A percentile compares a stretch with the other conserved stretches of the same genome.
phyloP scores from a whole-genome alignment of 768 basidiomycete genomes.

The Termitomyces sp. region DNA sequence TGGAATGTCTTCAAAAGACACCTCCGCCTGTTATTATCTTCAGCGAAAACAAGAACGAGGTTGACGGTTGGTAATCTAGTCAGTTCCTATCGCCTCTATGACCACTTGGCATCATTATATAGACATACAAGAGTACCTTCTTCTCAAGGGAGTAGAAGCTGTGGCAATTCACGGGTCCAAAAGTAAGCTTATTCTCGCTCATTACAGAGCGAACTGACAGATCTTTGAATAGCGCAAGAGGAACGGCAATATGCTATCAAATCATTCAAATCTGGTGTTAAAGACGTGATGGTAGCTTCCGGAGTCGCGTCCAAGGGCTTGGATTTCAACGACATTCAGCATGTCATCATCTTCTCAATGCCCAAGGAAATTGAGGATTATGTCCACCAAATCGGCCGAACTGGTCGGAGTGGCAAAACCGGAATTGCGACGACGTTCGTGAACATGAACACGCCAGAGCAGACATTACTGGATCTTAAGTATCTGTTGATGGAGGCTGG shows the following conservation, averaged over 20 bases:
- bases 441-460: slow-evolving; percentile 96
- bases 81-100: not conserved
- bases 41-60: slow-evolving; percentile 99
- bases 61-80: slow-evolving; percentile 68
- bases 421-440: slow-evolving; percentile 99
- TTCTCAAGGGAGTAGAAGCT: slow-evolving; percentile 96
- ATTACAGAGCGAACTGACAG: not conserved
- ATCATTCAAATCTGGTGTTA: slow-evolving; percentile 94
- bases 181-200: slow-evolving; percentile 44
- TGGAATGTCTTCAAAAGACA: slow-evolving; percentile 98
- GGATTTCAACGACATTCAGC: slow-evolving; percentile 98
- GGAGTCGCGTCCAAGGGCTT: slow-evolving; percentile 97
- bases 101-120: not conserved
- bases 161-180: slow-evolving; percentile 99
- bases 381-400: slow-evolving; percentile 98
- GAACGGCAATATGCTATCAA: slow-evolving; percentile 99
- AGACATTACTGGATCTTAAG: slow-evolving; percentile 94
- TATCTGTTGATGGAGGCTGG: slow-evolving; percentile 96
- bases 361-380: slow-evolving; percentile 99
- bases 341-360: slow-evolving; percentile 99
- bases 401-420: slow-evolving; percentile 95
- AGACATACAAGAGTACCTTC: slow-evolving; percentile 98
- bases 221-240: slow-evolving; percentile 71
- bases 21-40: slow-evolving; percentile 98
- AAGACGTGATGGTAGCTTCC: slow-evolving; percentile 99